Percentiles rank a stretch among this genome's conserved stretches.
phyloP scores from a whole-genome alignment of 192 early-diverging fungal species.

The Rhizophagus clarus region DNA sequence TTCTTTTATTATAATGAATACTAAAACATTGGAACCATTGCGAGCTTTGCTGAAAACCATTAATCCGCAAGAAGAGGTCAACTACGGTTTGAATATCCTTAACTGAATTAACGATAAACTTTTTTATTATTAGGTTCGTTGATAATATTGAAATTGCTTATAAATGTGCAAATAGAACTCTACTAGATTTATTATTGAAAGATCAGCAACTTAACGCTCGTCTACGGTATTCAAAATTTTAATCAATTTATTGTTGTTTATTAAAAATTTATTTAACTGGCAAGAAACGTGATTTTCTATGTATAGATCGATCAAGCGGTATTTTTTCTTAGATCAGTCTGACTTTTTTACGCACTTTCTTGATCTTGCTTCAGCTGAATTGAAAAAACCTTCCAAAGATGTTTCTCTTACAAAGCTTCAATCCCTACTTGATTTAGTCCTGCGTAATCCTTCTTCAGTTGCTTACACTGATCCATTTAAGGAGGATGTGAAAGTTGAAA shows the following conservation, averaged over 20 bases:
- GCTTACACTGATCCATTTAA: conserved; percentile 79
- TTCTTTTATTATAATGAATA: not conserved
- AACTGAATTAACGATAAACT: no score
- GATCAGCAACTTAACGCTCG: conserved; percentile 77
- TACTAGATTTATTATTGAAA: conserved; percentile 78
- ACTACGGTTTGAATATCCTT: no score
- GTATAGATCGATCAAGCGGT: conserved; percentile 84
- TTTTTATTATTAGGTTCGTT: conserved; percentile 52
- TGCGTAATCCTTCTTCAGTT: conserved; percentile 85
- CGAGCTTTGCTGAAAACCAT: no score
- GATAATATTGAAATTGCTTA: conserved; percentile 87
- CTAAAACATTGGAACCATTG: not conserved
- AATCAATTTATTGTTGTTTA: not conserved
- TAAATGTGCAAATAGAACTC: conserved; percentile 80
- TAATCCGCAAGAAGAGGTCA: no score
- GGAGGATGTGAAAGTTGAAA: conserved; percentile 82
- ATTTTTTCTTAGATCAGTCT: conserved; percentile 89
- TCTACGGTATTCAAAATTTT: conserved; percentile 51
- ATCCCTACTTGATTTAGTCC: conserved; percentile 83
- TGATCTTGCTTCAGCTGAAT: conserved; percentile 79
- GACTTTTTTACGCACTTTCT: conserved; percentile 95
- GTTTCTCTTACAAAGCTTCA: conserved; percentile 75
- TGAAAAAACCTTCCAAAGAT: conserved; percentile 70
- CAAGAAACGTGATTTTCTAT: not conserved
- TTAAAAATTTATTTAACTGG: not conserved